Evolutionary conservation across 73 alveolate species (phyloP).

Genomic region (Symbiodinium pilosum): DNA sequence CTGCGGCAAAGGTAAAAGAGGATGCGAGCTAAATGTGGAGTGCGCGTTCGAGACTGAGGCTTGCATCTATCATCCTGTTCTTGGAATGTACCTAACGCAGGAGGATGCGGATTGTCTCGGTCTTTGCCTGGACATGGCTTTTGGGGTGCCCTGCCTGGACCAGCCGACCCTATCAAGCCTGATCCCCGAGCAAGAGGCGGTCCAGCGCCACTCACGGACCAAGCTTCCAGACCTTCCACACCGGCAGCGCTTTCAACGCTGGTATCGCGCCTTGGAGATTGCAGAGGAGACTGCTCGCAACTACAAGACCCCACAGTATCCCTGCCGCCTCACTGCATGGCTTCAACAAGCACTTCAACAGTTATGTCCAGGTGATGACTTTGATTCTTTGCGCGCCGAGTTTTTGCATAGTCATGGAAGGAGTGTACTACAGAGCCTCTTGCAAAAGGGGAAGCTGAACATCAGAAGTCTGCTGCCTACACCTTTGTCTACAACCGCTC

Average conservation of each 20-base stretch:
- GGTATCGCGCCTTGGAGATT: neutral
- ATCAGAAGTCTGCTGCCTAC: neutral
- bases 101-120: neutral
- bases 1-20: neutral
- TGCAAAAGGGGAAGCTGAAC: neutral
- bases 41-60: neutral
- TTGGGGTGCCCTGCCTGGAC: too few species aligned
- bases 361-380: neutral
- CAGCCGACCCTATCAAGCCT: too few species aligned
- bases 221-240: neutral
- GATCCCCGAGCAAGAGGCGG: too few species aligned
- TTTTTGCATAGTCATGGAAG: neutral
- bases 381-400: neutral
- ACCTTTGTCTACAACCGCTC: neutral
- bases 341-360: neutral
- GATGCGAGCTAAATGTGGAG: neutral
- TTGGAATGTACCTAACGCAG: neutral
- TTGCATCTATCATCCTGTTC: neutral
- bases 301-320: neutral
- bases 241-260: neutral
- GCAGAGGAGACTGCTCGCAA: neutral
- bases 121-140: neutral
- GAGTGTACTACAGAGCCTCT: neutral
- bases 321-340: neutral
- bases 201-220: neutral